Evolutionary conservation across 805 yeast genomes (phyloP), one percentile per base, ranked within the genome.

Genomic region (Wickerhamiella qilinensis): DNA sequence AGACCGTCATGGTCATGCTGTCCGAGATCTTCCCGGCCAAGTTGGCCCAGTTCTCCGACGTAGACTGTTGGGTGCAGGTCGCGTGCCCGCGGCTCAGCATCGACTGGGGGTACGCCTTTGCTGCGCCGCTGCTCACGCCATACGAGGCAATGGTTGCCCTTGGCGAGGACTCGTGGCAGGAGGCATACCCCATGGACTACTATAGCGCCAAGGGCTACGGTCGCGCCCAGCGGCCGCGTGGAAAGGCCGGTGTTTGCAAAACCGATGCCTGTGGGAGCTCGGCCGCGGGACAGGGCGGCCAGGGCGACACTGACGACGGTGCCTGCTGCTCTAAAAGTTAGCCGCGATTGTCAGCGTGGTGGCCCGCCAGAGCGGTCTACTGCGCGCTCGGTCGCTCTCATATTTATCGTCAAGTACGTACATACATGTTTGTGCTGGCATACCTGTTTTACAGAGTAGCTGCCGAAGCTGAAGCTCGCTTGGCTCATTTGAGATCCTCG

Each of bases 61-160:
- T 88, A 15, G 98, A 91, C 58, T 93, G 86, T 2, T 91, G 91
- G 67, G 81, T 91, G 12, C 98, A 91, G 58, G 94, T 91, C 2
- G 98, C 98, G 1, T 91, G 98, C 55, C 98, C 98, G 0, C 67
- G 98, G 51, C 62, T 91, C 34, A 83, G 94, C 2, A 88, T 91
- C 31, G 98, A 91, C 57, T 91, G 98, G 98, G 98, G 98, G 0
- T 91, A 91, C 56, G 98, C 98, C 0, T 91, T 91, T 53, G 75
- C 75, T 42, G 81, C 80, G 52, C 98, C 98, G 0, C 61, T 91
- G 32, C 60, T 91, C 41, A 88, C 98, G 0, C 98, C 98, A 0
- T 91, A 91, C 55, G 98, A 91, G 54, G 84, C 95, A 0, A 84
- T 82, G 83, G 94, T 86, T 4, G 69, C 85, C 68, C 57, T 91